Base-by-base conservation (phyloP, 2,329 filamentous ascomycete species). In the Penicillium sp. region DNA sequence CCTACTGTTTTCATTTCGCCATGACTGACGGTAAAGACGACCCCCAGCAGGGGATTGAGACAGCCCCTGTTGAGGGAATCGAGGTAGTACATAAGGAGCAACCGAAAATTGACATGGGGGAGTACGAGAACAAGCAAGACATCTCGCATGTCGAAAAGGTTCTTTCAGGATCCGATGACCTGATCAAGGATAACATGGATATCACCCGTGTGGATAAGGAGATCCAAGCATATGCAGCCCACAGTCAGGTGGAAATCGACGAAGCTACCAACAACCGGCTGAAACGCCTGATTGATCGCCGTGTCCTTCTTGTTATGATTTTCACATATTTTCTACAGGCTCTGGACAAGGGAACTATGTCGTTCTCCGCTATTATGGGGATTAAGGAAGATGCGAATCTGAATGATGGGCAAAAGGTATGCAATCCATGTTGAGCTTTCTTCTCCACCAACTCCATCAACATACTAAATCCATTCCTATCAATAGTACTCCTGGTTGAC, bases 221-320 rank as follows among this genome's bases (percentile, higher is more conserved):
- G 74, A 78, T 92, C 38, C 86, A 87, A 49, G 83, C 87, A 70
- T 92, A 92, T 75, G 83, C 85, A 29, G 80, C 80, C 21, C 80
- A 81, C 21, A 79, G 71, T 19, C 77, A 76, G 6, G 76, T 90
- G 49, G 75, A 83, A 2, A 85, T 91, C 66, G 78, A 81, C 4
- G 75, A 79, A 1, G 84, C 83, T 57, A 84, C 88, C 53, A 86
- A 84, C 72, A 79, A 74, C 39, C 78, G 87, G 31, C 78, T 92
- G 52, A 85, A 84, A 61, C 81, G 74, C 51, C 77, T 86, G 77
- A 89, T 91, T 63, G 87, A 91, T 73, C 81, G 78, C 60, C 83
- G 88, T 33, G 82, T 91, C 2, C 76, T 93, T 43, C 74, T 81
- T 2, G 79, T 91, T 70, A 91, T 92, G 89, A 82, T 91, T 57